Evolutionary conservation across 768 basidiomycete genomes (phyloP), one percentile per base, ranked within the genome.

Genomic region (Terana coerulea): DNA sequence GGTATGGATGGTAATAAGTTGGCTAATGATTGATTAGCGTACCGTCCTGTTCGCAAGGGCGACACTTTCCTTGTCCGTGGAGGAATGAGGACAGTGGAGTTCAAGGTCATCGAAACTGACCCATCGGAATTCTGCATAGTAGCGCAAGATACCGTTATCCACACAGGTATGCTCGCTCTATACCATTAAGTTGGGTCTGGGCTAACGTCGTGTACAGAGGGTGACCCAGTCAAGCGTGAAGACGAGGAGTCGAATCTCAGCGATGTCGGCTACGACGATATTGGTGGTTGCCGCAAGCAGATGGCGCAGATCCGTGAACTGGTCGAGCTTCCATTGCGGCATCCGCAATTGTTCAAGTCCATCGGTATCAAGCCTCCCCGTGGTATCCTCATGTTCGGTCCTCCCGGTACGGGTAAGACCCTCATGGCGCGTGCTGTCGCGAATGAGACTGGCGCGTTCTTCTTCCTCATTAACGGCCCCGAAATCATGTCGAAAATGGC

Each of bases 401-500:
- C 95, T 57, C 95, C 95, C 29, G 97, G 97, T 77, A 98, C 95
- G 19, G 97, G 97, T 79, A 99, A 98, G 76, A 98, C 97, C 5
- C 81, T 99, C 59, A 99, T 99, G 95, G 97, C 97, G 46, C 87
- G 97, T 61, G 97, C 97, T 6, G 97, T 99, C 41, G 97, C 97
- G 57, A 99, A 99, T 68, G 97, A 99, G 72, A 99, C 97, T 24
- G 97, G 97, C 44, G 97, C 97, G 14, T 99, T 99, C 83, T 99
- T 99, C 81, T 99, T 99, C 86, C 75, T 98, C 45, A 99, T 99
- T 74, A 99, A 98, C 65, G 97, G 97, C 48, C 97, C 97, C 46
- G 97, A 99, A 72, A 98, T 99, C 69, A 99, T 99, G 97, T 91
- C 88, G 61, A 98, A 99, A 79, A 99, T 99, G 97, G 97, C 97